Conservation (phyloP, 2,329 filamentous ascomycete species). For the Penicillium sp. region DNA sequence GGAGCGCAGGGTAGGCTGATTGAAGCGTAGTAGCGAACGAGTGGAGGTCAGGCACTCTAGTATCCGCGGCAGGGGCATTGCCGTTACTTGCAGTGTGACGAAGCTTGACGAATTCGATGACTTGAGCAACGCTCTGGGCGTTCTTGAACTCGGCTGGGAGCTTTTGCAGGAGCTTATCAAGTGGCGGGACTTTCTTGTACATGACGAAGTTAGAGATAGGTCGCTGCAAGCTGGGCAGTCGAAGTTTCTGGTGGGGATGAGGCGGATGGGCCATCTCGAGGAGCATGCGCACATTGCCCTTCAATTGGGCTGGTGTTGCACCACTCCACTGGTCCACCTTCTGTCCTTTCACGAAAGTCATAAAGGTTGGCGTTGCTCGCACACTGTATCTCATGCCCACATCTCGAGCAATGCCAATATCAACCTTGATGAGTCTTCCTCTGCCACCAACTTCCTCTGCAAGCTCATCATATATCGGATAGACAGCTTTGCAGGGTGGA, state of each 20-base stretch:
- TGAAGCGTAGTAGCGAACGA: slow-evolving; percentile 63
- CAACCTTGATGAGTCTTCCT: slow-evolving; percentile 76
- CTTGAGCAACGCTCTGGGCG: slow-evolving; percentile 58
- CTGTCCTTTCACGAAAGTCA: slow-evolving; percentile 74
- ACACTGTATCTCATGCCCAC: slow-evolving; percentile 66
- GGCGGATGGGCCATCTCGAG: slow-evolving; percentile 71
- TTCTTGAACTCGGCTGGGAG: slow-evolving; percentile 62
- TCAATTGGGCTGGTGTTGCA: slow-evolving; percentile 66
- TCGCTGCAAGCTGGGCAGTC: slow-evolving; percentile 67
- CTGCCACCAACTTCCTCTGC: slow-evolving; percentile 69
- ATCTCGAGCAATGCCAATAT: slow-evolving; percentile 66
- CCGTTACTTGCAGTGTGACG: slow-evolving; percentile 43
- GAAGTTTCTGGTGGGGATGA: slow-evolving; percentile 72
- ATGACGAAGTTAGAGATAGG: slow-evolving; percentile 65
- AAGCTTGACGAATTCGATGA: slow-evolving; percentile 68
- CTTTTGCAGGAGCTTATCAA: slow-evolving; percentile 78
- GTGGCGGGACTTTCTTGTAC: slow-evolving; percentile 75
- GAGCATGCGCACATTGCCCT: slow-evolving; percentile 69
- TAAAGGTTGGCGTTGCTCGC: slow-evolving; percentile 80
- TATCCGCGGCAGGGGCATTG: slow-evolving; percentile 59
- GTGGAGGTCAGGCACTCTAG: slow-evolving; percentile 68
- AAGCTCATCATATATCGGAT: slow-evolving; percentile 77
- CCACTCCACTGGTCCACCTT: slow-evolving; percentile 80
- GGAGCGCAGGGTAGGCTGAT: slow-evolving; percentile 55
- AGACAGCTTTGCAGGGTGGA: slow-evolving; percentile 76